phyloP scores from a whole-genome alignment of 1,284 basidiomycete species.

The Fomitopsis betulina region DNA sequence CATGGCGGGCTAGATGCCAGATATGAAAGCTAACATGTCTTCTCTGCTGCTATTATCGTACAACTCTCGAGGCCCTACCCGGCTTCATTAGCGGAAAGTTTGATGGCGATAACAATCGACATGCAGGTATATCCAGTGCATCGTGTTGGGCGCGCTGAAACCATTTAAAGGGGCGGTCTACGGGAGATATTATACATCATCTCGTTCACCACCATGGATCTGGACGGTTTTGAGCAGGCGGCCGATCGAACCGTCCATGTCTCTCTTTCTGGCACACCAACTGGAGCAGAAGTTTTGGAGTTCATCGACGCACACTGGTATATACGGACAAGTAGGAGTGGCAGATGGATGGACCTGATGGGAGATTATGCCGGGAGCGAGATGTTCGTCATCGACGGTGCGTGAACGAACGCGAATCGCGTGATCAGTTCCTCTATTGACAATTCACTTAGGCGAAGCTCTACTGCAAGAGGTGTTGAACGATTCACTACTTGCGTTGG shows the following conservation, averaged over 20 bases:
- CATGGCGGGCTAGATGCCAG: no score
- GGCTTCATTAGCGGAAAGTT: no score
- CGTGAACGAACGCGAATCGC: neutral
- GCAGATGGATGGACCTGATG: constrained; percentile 64
- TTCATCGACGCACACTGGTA: constrained; percentile 28
- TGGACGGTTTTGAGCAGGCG: constrained; percentile 27
- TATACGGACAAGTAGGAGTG: constrained; percentile 22
- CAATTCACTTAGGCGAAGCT: constrained; percentile 47
- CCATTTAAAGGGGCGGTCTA: neutral
- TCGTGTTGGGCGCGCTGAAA: no score
- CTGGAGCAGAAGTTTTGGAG: constrained; percentile 15
- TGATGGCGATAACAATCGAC: no score
- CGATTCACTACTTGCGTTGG: constrained; percentile 53
- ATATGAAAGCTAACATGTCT: no score
- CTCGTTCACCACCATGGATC: constrained; percentile 22
- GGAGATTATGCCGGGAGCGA: constrained; percentile 68
- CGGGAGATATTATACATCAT: neutral
- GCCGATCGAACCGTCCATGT: constrained; percentile 3
- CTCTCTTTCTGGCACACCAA: constrained; percentile 5
- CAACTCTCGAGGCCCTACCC: no score
- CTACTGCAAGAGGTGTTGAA: constrained; percentile 55
- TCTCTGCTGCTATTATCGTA: neutral
- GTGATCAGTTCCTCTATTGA: neutral
- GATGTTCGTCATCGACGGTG: constrained; percentile 64
- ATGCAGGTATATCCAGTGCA: no score